Base-by-base conservation (phyloP, 495 filamentous ascomycete genomes). In the Cladorrhinum samala region DNA sequence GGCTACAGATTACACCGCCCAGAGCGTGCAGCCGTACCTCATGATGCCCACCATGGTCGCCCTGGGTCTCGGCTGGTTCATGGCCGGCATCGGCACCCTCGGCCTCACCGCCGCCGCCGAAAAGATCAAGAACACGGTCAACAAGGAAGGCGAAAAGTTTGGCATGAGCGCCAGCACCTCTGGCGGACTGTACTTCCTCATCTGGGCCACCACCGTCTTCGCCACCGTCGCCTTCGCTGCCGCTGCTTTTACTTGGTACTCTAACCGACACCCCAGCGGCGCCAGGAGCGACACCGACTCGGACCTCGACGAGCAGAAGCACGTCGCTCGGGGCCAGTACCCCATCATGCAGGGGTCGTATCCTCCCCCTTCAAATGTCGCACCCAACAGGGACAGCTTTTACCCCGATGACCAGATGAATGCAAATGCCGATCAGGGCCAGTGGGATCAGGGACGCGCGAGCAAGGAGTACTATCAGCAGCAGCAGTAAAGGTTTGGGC, bases 101-200 rank as follows among this genome's bases (percentile, higher is more conserved):
- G 55, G 62, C 58, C 42, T 61, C 27, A 75, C 72, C 4, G 55
- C 53, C 6, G 60, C 61, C 36, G 63, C 60, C 13, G 60, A 66
- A 36, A 60, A 57, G 49, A 65, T 61, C n/a, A 62, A 59, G 3
- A 41, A 50, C 6, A 55, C 58, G 48, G 65, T 75, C 58, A 69
- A 69, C 61, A 41, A 60, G 13, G 49, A 55, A 27, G 72, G 67
- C 42, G 42, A 51, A 37, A 66, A 66, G 59, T 64, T 72, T 36
- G 66, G 68, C 57, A 59, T 64, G 19, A 69, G 87, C 18, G 79
- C 86, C 3, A 83, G 82, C 43, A 77, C 78, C n/a, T 78, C 86
- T 30, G 72, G 82, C n/a, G 87, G 76, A 0, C 77, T 81, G 16
- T 71, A 85, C 59, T 81, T 55, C 20, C 49, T 54, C 13, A 19